These are phyloP conservation scores for Annulohypoxylon stygium DNA, from an alignment of 495 filamentous ascomycete species.

Conservation along the genomic window DNA sequence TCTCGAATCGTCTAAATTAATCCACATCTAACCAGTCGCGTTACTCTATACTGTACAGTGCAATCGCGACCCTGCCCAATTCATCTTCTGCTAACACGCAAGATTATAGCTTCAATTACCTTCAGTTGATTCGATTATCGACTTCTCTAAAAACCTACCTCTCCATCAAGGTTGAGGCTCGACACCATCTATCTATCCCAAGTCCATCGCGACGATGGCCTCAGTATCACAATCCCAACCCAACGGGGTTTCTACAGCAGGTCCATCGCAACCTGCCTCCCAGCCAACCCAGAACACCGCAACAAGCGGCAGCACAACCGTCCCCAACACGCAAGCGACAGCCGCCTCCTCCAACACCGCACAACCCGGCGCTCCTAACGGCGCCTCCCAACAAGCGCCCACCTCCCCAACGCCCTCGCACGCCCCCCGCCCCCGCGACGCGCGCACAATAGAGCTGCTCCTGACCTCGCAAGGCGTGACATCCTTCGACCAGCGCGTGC, in stretches of 20 bases:
- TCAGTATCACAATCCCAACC: constrained; percentile 53
- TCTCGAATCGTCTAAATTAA: not conserved
- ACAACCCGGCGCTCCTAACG: constrained; percentile 1
- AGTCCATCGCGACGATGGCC: constrained; percentile 40
- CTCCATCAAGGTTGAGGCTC: not conserved
- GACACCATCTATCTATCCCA: constrained; percentile 11
- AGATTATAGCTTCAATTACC: not conserved
- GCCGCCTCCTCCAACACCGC: constrained; percentile 48
- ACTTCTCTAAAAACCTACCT: not conserved
- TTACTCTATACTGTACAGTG: not conserved
- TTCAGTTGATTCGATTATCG: not conserved
- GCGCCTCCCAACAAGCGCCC: constrained; percentile 37
- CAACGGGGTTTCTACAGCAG: constrained; percentile 55
- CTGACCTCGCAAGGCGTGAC: constrained; percentile 89
- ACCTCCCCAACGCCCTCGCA: constrained; percentile 48
- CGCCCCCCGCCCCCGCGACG: constrained; percentile 86
- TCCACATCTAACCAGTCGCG: too few species aligned
- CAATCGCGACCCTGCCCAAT: not conserved
- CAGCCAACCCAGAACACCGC: constrained; percentile 52
- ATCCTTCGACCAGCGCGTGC: constrained; percentile 92
- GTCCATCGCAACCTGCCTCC: constrained; percentile 50
- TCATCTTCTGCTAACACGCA: not conserved
- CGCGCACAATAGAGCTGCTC: constrained; percentile 90
- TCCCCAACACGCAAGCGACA: constrained; percentile 54
- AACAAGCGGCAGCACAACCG: constrained; percentile 43